Evolutionary conservation across 331 rosid species (phyloP).

Genomic region (Dryas integrifolia): DNA sequence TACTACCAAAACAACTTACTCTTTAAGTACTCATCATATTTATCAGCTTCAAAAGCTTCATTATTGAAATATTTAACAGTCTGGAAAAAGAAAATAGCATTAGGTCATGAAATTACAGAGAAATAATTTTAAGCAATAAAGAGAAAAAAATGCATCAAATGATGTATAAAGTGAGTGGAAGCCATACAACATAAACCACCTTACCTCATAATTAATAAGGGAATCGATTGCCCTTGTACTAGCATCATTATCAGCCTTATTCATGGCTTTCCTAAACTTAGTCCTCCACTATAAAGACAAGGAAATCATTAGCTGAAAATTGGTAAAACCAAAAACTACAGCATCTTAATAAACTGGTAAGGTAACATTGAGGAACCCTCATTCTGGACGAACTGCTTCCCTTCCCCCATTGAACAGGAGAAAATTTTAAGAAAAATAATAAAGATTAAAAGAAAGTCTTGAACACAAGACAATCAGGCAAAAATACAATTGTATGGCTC

Average conservation of each 20-base stretch:
- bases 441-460: neutral
- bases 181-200: constrained; percentile 16
- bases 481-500: neutral
- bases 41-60: constrained; percentile 71
- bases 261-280: constrained; percentile 92
- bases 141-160: neutral
- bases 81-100: constrained; percentile 38
- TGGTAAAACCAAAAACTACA: neutral
- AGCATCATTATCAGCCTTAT: constrained; percentile 95
- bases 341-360: neutral
- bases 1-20: constrained; percentile 54
- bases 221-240: constrained; percentile 84
- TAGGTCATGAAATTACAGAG: neutral
- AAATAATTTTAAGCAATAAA: neutral
- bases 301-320: constrained; percentile 15
- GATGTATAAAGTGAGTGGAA: constrained; percentile 8
- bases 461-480: neutral
- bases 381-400: neutral
- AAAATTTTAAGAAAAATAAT: neutral
- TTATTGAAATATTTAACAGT: constrained; percentile 95
- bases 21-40: constrained; percentile 70
- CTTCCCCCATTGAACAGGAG: neutral
- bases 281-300: constrained; percentile 89
- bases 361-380: neutral
- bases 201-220: constrained; percentile 93